These are phyloP conservation scores for Potentilla sterilis DNA, from an alignment of 306 rosid genomes.

Conservation along the genomic window DNA sequence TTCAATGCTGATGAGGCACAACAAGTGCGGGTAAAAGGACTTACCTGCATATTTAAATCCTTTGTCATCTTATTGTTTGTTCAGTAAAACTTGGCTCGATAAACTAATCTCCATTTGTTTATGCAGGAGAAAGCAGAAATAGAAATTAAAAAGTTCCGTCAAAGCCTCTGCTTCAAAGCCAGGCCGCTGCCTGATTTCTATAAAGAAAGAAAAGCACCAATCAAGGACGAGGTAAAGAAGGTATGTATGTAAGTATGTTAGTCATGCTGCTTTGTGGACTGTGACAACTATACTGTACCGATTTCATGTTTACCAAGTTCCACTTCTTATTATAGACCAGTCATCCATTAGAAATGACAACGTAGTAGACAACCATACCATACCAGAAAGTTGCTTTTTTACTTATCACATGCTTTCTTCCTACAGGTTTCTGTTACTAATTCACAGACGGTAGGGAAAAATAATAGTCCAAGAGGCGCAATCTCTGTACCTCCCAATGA, in stretches of 20 bases:
- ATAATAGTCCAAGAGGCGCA: slow-evolving; percentile 30
- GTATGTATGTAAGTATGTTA: slow-evolving; percentile 34
- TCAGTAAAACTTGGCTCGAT: neutral
- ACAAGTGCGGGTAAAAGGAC: slow-evolving; percentile 57
- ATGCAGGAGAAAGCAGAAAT: slow-evolving; percentile 74
- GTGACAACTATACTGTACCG: neutral
- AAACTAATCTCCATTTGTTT: neutral
- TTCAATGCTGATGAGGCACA: slow-evolving; percentile 73
- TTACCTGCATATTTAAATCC: neutral
- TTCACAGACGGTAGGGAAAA: slow-evolving; percentile 47
- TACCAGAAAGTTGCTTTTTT: neutral
- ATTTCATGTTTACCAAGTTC: neutral
- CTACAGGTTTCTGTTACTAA: slow-evolving; percentile 46
- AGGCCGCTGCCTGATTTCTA: slow-evolving; percentile 92
- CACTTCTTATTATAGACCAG: neutral
- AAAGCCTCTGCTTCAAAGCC: slow-evolving; percentile 89
- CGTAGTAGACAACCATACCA: neutral
- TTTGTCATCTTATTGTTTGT: neutral
- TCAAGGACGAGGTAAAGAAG: slow-evolving; percentile 47
- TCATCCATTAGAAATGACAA: neutral
- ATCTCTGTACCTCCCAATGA: slow-evolving; percentile 36
- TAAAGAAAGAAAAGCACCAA: slow-evolving; percentile 56
- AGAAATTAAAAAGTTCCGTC: slow-evolving; percentile 66
- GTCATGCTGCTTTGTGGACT: neutral
- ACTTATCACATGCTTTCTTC: neutral